Evolutionary conservation across 1,284 basidiomycete species (phyloP).

Genomic region (Ganoderma leucocontextum): DNA sequence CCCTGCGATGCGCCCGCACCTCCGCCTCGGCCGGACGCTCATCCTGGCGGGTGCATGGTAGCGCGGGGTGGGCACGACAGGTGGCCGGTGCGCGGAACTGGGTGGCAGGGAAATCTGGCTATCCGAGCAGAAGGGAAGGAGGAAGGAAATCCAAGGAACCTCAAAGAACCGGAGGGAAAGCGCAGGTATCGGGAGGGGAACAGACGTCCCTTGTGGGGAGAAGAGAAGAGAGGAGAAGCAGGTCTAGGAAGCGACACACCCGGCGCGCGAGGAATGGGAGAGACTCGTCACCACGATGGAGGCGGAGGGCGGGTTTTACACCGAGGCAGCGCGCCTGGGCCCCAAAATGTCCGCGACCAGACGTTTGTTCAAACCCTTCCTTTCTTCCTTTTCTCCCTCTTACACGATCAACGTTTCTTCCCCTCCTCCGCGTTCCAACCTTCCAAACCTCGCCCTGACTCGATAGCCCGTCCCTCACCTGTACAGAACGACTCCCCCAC

Average conservation of each 20-base stretch:
- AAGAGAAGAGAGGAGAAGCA: neutral
- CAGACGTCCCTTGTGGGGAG: neutral
- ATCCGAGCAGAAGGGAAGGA: neutral
- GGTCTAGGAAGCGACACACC: neutral
- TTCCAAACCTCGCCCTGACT: neutral
- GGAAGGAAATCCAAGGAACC: neutral
- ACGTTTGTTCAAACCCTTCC: neutral
- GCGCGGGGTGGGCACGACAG: neutral
- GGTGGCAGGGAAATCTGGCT: conserved; percentile 3
- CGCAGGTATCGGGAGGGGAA: neutral
- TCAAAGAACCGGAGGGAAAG: neutral
- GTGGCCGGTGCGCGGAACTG: neutral
- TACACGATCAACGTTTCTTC: neutral
- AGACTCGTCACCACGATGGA: neutral
- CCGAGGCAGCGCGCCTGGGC: neutral
- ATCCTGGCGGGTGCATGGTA: neutral
- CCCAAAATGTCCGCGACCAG: neutral
- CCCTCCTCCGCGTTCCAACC: neutral
- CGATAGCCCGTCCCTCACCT: neutral
- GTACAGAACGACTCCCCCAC: neutral
- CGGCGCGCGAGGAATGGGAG: too few species aligned
- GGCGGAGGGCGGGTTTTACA: too few species aligned
- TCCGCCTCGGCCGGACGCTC: neutral
- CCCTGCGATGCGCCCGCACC: neutral
- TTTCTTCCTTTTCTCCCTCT: neutral